phyloP scores from a whole-genome alignment of 164 flowering plant species.

The Tetracentron sinense region DNA sequence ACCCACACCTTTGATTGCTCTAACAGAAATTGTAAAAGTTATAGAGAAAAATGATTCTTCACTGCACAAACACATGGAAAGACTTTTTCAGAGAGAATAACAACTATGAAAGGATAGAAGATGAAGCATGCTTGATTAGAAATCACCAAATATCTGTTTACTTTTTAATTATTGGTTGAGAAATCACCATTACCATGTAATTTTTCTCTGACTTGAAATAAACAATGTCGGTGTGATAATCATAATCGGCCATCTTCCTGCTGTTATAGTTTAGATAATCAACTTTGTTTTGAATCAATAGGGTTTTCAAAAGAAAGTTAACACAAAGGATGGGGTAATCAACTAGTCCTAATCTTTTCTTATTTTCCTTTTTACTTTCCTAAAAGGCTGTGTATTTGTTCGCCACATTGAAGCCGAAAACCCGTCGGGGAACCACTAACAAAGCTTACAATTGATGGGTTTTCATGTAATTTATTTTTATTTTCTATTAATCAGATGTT shows the following conservation, averaged over 20 bases:
- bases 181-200: conserved; percentile 16
- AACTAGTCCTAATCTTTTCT: neutral
- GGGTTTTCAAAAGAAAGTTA: conserved; percentile 14
- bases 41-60: conserved; percentile 26
- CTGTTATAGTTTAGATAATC: conserved; percentile 13
- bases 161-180: conserved; percentile 5
- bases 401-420: neutral
- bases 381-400: neutral
- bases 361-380: neutral
- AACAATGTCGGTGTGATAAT: too few species aligned
- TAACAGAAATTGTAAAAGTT: conserved; percentile 16
- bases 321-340: conserved; percentile 18
- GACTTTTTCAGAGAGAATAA: conserved; percentile 4
- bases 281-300: conserved; percentile 9
- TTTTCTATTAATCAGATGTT: neutral
- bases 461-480: too few species aligned
- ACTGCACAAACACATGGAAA: conserved; percentile 25
- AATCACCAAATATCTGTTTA: neutral
- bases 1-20: conserved; percentile 14
- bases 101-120: neutral
- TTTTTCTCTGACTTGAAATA: conserved; percentile 4
- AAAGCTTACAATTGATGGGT: neutral
- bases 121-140: conserved; percentile 10
- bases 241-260: too few species aligned
- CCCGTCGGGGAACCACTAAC: neutral